Base-by-base conservation (phyloP, 1,139 yeast species). In the Hyphopichia burtonii region DNA sequence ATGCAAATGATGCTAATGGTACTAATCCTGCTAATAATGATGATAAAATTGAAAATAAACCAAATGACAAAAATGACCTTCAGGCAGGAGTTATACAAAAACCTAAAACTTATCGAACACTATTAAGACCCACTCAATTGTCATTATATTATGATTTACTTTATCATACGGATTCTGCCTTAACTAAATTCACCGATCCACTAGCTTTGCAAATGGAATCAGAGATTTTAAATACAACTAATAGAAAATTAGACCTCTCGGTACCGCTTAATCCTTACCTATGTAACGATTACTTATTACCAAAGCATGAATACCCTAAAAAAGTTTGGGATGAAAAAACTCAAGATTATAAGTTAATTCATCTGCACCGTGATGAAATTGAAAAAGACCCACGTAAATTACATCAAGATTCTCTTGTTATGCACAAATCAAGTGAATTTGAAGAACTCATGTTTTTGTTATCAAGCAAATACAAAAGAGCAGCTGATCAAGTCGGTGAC, bases 91-190 rank as follows among this genome's bases (percentile, higher is more conserved):
- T 49, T 10, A 43, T 55, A 2, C 46, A 61, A 20, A 68, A 73
- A 45, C 93, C 94, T 11, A 80, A 83, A 51, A 80, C 87, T 5
- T 89, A 86, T 59, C 72, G 93, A 41, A 83, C 96, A 0, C 65
- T 93, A 20, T 67, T 91, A 44, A 74, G 83, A 43, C 96, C 97
- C 1, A 86, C 95, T 1, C 90, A 85, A 45, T 60, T 87, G 36
- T 84, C 96, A 0, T 68, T 86, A 40, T 91, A 88, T 69, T 91
- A 88, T 59, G 98, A 93, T 58, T 68, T 93, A 55, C 73, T 91
- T 51, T 83, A 86, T 46, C 88, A 88, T 43, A 86, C 96, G 0
- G 97, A 91, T 61, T 70, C 80, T 1, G 80, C 82, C 45, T 81
- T 89, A 36, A 78, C 87, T 6, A 68, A 86, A 47, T 86, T 89